Evolutionary conservation across 2,329 filamentous ascomycete species (phyloP).

Genomic region (Hymenoscyphus infarciens): DNA sequence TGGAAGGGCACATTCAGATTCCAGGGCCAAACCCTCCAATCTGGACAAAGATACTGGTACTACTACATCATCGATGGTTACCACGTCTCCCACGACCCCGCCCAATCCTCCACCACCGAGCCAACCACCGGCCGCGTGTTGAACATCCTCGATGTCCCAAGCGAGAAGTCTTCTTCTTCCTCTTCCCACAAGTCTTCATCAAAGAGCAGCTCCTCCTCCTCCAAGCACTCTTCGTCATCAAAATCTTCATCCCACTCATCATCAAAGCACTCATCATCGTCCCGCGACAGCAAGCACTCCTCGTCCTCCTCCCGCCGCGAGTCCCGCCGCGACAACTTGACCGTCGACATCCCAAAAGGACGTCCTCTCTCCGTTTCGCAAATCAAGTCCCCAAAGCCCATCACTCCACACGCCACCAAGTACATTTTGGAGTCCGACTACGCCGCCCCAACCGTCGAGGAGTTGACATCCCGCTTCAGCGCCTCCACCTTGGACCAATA

Average conservation of each 20-base stretch:
- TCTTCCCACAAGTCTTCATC: slow-evolving; percentile 43
- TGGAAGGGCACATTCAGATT: slow-evolving; percentile 98
- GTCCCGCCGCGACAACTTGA: slow-evolving; percentile 41
- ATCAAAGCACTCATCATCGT: slow-evolving; percentile 41
- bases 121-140: slow-evolving; percentile 95
- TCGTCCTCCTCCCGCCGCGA: slow-evolving; percentile 40
- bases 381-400: slow-evolving; percentile 87
- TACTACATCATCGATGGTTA: slow-evolving; percentile 99
- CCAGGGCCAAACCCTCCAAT: slow-evolving; percentile 78
- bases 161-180: slow-evolving; percentile 45
- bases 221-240: slow-evolving; percentile 39
- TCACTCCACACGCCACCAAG: slow-evolving; percentile 82
- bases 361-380: slow-evolving; percentile 82
- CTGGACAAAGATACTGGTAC: slow-evolving; percentile 97
- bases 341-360: slow-evolving; percentile 76
- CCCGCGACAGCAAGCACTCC: slow-evolving; percentile 37
- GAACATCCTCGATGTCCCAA: slow-evolving; percentile 91
- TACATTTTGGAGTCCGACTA: slow-evolving; percentile 83
- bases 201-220: slow-evolving; percentile 39
- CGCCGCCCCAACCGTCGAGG: slow-evolving; percentile 68
- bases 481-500: slow-evolving; percentile 53
- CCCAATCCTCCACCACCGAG: slow-evolving; percentile 83
- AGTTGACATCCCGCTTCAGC: slow-evolving; percentile 73
- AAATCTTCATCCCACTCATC: slow-evolving; percentile 38
- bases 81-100: slow-evolving; percentile 95